Evolutionary conservation across 257 asterid genomes (phyloP).

Genomic region (Pogostemon cablin): DNA sequence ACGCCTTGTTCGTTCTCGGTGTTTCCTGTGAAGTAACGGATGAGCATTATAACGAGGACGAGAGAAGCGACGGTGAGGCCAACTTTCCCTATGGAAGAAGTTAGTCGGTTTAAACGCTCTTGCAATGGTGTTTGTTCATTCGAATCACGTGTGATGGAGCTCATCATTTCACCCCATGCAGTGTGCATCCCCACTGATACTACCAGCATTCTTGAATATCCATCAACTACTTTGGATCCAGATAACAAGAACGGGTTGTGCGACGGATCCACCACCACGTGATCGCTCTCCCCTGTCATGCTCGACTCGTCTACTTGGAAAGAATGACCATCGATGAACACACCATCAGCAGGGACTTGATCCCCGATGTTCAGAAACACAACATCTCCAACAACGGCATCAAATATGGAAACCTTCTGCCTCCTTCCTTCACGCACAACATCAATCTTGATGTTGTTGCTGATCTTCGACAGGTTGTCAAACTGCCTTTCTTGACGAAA

Average conservation of each 20-base stretch:
- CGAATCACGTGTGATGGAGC: constrained; percentile 38
- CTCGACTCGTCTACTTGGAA: constrained; percentile 57
- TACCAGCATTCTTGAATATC: constrained; percentile 57
- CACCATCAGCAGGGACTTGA: constrained; percentile 70
- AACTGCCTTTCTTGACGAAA: constrained; percentile 56
- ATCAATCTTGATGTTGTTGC: constrained; percentile 42
- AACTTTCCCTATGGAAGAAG: constrained; percentile 49
- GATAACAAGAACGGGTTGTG: constrained; percentile 52
- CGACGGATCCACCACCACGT: constrained; percentile 36
- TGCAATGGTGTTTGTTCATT: constrained; percentile 59
- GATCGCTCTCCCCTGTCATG: constrained; percentile 47
- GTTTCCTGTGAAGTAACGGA: constrained; percentile 64
- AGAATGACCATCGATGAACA: constrained; percentile 47
- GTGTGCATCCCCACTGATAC: constrained; percentile 61
- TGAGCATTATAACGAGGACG: constrained; percentile 49
- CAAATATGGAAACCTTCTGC: constrained; percentile 45
- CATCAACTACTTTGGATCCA: constrained; percentile 59
- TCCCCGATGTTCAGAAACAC: constrained; percentile 52
- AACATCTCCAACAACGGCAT: constrained; percentile 59
- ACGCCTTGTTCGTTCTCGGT: constrained; percentile 29
- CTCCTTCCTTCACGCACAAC: constrained; percentile 52
- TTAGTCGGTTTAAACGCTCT: constrained; percentile 44
- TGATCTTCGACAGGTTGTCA: constrained; percentile 50
- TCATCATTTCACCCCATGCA: constrained; percentile 58
- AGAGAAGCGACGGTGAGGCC: constrained; percentile 53